Evolutionary conservation across 257 asterid genomes (phyloP).

Genomic region (Solanum chiquidenum): DNA sequence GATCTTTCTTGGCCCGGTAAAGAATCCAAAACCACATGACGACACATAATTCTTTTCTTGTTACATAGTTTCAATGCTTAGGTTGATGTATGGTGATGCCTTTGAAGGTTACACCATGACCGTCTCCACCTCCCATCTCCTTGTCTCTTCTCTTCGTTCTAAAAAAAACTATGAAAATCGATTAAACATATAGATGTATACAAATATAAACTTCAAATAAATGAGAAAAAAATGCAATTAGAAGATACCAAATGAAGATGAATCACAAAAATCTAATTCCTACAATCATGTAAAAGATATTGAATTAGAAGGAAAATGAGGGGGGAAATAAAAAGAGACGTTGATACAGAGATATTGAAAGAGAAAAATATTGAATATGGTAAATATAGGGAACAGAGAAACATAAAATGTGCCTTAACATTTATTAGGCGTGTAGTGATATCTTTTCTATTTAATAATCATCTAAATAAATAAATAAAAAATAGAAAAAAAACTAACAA

Average conservation of each 20-base stretch:
- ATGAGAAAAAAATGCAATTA: neutral
- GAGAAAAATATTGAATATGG: neutral
- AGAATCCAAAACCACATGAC: slow-evolving; percentile 94
- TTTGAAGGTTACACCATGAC: slow-evolving; percentile 60
- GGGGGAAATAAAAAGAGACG: too few species aligned
- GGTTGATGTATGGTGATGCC: slow-evolving; percentile 69
- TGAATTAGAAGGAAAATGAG: neutral
- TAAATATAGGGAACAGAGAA: neutral
- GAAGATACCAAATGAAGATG: neutral
- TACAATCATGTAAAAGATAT: neutral
- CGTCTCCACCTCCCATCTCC: slow-evolving; percentile 49
- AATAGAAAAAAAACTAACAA: too few species aligned
- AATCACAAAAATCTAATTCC: neutral
- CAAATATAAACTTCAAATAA: neutral
- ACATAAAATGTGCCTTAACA: neutral
- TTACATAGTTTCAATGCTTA: slow-evolving; percentile 77
- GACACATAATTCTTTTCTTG: slow-evolving; percentile 89
- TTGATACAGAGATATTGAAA: neutral
- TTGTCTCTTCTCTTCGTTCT: slow-evolving; percentile 5
- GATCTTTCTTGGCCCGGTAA: slow-evolving; percentile 82
- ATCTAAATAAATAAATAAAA: too few species aligned
- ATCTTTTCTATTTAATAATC: neutral
- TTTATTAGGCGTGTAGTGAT: neutral
- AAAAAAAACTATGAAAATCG: neutral
- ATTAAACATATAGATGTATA: neutral